These are phyloP conservation scores for Coniochaeta prunicola DNA, from an alignment of 2,329 filamentous ascomycete species.

Conservation along the genomic window DNA sequence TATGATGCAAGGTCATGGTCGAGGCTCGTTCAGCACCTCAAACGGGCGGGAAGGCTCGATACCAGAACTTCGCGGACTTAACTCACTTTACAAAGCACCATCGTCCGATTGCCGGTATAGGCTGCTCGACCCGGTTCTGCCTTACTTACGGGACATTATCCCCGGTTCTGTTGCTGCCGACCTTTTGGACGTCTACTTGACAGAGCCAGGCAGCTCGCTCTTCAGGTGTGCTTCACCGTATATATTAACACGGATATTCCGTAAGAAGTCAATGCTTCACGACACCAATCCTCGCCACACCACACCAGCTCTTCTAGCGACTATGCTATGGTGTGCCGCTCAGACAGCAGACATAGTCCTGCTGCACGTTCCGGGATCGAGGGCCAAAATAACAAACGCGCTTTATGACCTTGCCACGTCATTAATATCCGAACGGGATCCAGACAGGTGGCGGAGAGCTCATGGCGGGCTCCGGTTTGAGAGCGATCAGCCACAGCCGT, in stretches of 20 bases:
- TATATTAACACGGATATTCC: slow-evolving; percentile 37
- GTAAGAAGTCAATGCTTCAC: slow-evolving; percentile 34
- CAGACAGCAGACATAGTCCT: slow-evolving; percentile 38
- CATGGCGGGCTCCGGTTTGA: slow-evolving; percentile 26
- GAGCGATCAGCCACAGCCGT: slow-evolving; percentile 20
- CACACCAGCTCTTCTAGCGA: slow-evolving; percentile 35
- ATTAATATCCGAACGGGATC: slow-evolving; percentile 26
- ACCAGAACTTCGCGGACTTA: neutral
- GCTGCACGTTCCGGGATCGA: slow-evolving; percentile 31
- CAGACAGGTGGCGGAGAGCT: slow-evolving; percentile 27
- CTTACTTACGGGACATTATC: slow-evolving; percentile 29
- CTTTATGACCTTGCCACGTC: slow-evolving; percentile 27
- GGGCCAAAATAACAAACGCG: slow-evolving; percentile 29
- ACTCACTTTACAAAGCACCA: slow-evolving; percentile 12
- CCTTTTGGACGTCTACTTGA: slow-evolving; percentile 39
- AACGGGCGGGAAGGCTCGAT: neutral
- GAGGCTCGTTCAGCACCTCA: neutral
- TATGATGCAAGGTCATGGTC: neutral
- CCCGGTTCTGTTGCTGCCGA: slow-evolving; percentile 34
- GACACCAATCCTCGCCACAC: slow-evolving; percentile 29
- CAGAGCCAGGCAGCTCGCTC: slow-evolving; percentile 33
- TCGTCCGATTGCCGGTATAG: slow-evolving; percentile 27
- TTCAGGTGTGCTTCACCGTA: slow-evolving; percentile 39
- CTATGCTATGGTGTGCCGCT: slow-evolving; percentile 40
- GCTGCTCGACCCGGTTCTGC: slow-evolving; percentile 33